phyloP scores from a whole-genome alignment of 202 grass and related monocot species.

The Schoenoplectus triqueter region DNA sequence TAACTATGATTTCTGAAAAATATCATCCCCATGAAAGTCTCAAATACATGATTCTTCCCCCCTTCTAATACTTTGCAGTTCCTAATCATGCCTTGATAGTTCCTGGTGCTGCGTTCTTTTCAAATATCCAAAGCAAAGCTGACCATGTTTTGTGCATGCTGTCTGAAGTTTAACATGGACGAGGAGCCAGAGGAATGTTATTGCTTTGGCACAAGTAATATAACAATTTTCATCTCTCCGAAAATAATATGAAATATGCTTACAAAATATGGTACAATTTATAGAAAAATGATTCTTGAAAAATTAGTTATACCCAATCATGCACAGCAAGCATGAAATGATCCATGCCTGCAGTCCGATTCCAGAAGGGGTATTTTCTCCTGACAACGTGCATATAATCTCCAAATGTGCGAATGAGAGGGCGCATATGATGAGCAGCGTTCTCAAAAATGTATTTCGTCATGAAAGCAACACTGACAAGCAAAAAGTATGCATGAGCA shows the following conservation, averaged over 20 bases:
- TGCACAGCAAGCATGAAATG: conserved; percentile 89
- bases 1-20: no score
- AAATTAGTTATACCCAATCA: conserved; percentile 51
- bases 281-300: background rate
- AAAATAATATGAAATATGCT: background rate
- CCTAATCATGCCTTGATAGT: no score
- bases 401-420: conserved; percentile 41
- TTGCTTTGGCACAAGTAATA: no score
- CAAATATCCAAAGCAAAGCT: no score
- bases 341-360: conserved; percentile 58
- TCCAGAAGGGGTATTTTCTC: conserved; percentile 63
- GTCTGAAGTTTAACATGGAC: no score
- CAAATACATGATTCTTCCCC: no score
- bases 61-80: no score
- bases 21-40: no score
- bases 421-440: background rate
- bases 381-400: conserved; percentile 65
- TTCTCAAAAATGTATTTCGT: conserved; percentile 41
- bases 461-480: conserved; percentile 58
- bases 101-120: no score
- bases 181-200: no score
- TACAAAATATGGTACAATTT: background rate
- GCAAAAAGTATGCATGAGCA: conserved; percentile 65
- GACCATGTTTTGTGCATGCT: no score
- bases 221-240: background rate